phyloP scores from a whole-genome alignment of 129 eudicot genomes.

The Saposhnikovia divaricata region DNA sequence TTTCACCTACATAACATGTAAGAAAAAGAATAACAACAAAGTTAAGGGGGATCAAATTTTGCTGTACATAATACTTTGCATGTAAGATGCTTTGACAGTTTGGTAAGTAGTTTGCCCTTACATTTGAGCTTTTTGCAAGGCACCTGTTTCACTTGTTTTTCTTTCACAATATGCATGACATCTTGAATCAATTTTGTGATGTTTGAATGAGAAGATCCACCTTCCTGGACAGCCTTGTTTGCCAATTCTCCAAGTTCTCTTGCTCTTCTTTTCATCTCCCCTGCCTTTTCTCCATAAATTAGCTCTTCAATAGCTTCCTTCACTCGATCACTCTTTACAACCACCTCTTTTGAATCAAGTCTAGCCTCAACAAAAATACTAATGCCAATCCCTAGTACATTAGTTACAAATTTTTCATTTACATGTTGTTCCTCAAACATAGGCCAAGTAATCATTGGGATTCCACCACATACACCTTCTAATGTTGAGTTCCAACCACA shows the following conservation, averaged over 20 bases:
- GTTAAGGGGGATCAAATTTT: too few species aligned
- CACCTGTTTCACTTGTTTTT: neutral
- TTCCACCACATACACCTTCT: slow-evolving; percentile 44
- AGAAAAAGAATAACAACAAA: too few species aligned
- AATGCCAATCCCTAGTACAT: slow-evolving; percentile 42
- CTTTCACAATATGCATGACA: neutral
- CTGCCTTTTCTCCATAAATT: slow-evolving; percentile 42
- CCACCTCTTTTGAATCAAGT: slow-evolving; percentile 32
- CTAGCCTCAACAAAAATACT: slow-evolving; percentile 35
- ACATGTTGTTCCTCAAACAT: slow-evolving; percentile 51
- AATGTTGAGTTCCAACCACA: slow-evolving; percentile 77
- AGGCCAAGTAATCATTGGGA: slow-evolving; percentile 81
- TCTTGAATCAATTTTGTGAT: slow-evolving; percentile 36
- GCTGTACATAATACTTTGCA: too few species aligned
- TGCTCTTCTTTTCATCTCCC: slow-evolving; percentile 31
- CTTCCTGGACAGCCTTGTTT: slow-evolving; percentile 35
- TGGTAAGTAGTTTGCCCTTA: neutral
- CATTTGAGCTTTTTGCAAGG: neutral
- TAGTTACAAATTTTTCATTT: slow-evolving; percentile 44
- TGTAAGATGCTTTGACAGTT: too few species aligned
- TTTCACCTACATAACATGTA: too few species aligned
- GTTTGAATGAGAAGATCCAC: slow-evolving; percentile 46
- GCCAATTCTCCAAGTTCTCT: slow-evolving; percentile 31
- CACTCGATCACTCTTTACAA: slow-evolving; percentile 32
- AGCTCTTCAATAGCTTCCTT: slow-evolving; percentile 27